Evolutionary conservation across 768 basidiomycete genomes (phyloP).

Genomic region (Grammothele lineata): DNA sequence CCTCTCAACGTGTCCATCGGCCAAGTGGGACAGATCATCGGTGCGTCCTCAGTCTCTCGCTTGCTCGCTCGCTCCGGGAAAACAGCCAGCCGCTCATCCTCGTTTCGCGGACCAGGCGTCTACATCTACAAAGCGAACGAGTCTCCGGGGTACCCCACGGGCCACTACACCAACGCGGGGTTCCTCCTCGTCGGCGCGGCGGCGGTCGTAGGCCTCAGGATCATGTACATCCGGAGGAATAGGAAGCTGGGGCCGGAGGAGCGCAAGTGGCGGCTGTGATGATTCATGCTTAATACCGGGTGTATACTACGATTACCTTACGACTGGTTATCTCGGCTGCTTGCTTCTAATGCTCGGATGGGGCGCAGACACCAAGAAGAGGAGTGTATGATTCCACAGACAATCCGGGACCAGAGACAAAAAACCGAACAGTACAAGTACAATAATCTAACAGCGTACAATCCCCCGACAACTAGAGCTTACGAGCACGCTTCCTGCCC

Average conservation of each 20-base stretch:
- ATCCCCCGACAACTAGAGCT: too few relatives aligned
- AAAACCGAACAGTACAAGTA: too few relatives aligned
- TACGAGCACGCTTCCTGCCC: too few relatives aligned
- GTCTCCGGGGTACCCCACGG: constrained; percentile 30
- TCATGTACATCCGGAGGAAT: background rate
- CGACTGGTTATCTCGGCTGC: too few relatives aligned
- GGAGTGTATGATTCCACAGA: too few relatives aligned
- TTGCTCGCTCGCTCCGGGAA: too few relatives aligned
- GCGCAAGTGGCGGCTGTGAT: background rate
- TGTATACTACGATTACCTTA: background rate
- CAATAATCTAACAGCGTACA: too few relatives aligned
- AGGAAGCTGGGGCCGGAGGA: background rate
- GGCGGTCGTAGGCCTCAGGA: background rate
- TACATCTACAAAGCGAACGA: constrained; percentile 29
- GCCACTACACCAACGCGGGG: constrained; percentile 32
- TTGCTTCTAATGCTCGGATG: too few relatives aligned
- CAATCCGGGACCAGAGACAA: too few relatives aligned
- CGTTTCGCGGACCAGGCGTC: constrained; percentile 12
- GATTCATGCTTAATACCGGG: background rate
- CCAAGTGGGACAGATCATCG: constrained; percentile 33
- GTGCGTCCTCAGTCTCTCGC: constrained; percentile 5
- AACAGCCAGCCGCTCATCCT: background rate
- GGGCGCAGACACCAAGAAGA: too few relatives aligned
- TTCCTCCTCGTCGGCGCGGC: constrained; percentile 18
- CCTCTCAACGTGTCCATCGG: constrained; percentile 33